phyloP scores from a whole-genome alignment of 1,139 yeast genomes.

The Lodderomyces elongisporus region DNA sequence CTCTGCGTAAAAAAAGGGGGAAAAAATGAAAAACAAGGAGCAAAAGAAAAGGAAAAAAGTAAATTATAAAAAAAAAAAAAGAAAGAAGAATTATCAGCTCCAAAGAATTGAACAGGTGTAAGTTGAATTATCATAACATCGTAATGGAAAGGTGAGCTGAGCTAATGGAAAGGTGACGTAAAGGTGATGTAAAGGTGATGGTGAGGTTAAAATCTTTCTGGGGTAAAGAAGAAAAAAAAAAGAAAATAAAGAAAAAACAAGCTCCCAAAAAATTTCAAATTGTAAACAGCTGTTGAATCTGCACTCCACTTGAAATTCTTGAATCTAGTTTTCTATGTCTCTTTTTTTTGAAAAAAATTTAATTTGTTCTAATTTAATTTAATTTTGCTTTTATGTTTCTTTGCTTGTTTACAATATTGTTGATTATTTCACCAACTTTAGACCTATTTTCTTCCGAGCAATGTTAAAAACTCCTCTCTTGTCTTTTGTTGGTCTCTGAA shows the following conservation, averaged over 20 bases:
- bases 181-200: no score
- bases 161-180: no score
- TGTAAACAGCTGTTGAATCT: conserved; percentile 6
- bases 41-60: conserved; percentile 3
- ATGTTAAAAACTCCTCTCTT: conserved; percentile 89
- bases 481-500: conserved; percentile 92
- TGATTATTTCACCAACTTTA: conserved; percentile 5
- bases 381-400: no score
- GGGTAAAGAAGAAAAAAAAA: background rate
- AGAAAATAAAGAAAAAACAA: conserved; percentile 1
- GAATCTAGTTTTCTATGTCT: no score
- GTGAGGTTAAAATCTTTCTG: no score
- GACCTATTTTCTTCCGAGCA: conserved; percentile 55
- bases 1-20: no score
- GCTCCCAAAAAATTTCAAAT: no score
- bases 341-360: no score
- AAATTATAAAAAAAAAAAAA: conserved; percentile 1
- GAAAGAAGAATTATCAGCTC: conserved; percentile 2
- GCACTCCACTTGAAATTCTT: background rate
- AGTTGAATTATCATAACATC: conserved; percentile 37
- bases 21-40: conserved; percentile 1
- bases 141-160: background rate
- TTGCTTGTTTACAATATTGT: no score
- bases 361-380: no score
- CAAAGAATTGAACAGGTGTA: conserved; percentile 1